Conservation (phyloP, 495 filamentous ascomycete genomes). For the Evernia prunastri region DNA sequence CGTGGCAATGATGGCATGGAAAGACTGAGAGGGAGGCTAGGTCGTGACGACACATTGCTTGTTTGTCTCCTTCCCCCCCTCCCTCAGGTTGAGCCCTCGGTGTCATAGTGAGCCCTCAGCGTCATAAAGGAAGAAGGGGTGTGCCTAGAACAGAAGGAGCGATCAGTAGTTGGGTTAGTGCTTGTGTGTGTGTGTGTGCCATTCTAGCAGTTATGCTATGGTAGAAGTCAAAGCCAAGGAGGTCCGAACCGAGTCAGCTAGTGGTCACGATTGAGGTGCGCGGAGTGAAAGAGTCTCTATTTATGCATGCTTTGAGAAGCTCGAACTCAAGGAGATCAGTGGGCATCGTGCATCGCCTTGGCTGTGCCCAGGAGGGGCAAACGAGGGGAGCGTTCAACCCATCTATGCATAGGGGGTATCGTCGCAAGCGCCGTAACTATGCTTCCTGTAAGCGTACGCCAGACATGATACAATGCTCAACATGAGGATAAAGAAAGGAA, state of each 20-base stretch:
- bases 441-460: slow-evolving; percentile 17
- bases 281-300: neutral
- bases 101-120: slow-evolving; percentile 15
- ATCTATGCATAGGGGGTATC: slow-evolving; percentile 18
- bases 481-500: neutral
- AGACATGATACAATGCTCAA: slow-evolving; percentile 8
- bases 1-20: neutral
- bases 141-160: slow-evolving; percentile 1
- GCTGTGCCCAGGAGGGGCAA: neutral
- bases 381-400: neutral
- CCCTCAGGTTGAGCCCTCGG: neutral
- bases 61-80: too few species aligned
- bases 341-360: neutral
- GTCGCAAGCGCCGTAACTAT: slow-evolving; percentile 17
- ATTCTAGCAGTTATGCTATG: slow-evolving; percentile 5
- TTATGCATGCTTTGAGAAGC: neutral
- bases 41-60: neutral
- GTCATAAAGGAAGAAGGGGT: too few species aligned
- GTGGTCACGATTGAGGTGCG: neutral
- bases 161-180: neutral
- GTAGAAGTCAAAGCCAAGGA: neutral
- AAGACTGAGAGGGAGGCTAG: neutral
- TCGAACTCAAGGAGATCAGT: neutral
- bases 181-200: neutral
- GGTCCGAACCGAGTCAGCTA: neutral